Conservation (phyloP, 2,329 filamentous ascomycete genomes). For the Penicillium sp. region DNA sequence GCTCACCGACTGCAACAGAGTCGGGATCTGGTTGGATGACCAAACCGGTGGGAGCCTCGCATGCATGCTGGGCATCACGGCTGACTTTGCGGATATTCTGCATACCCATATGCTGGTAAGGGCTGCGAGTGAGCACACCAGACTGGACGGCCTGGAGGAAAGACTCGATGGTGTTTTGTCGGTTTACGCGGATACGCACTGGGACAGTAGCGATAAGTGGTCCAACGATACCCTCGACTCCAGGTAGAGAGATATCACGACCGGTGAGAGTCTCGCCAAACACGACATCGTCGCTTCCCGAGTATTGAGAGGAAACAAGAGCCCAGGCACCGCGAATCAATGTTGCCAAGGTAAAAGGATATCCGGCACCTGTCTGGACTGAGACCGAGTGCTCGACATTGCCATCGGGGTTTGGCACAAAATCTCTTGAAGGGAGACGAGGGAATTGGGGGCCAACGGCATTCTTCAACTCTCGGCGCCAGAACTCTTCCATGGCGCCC, state of each 20-base stretch:
- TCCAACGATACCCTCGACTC: constrained; percentile 51
- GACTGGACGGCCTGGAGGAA: constrained; percentile 35
- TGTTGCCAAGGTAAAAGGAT: constrained; percentile 47
- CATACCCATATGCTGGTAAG: constrained; percentile 52
- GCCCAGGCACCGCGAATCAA: constrained; percentile 53
- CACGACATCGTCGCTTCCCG: constrained; percentile 47
- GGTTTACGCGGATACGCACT: constrained; percentile 42
- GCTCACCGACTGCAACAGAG: constrained; percentile 36
- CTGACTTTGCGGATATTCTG: constrained; percentile 50
- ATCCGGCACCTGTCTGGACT: constrained; percentile 24
- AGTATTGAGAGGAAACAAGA: constrained; percentile 47
- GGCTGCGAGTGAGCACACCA: constrained; percentile 38
- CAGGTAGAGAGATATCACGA: constrained; percentile 46
- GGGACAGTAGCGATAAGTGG: constrained; percentile 53
- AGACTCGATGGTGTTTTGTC: constrained; percentile 26
- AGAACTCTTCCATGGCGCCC: constrained; percentile 46
- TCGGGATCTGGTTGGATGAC: constrained; percentile 44
- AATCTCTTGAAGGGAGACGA: constrained; percentile 49
- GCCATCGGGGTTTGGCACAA: constrained; percentile 45
- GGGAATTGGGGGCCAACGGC: constrained; percentile 53
- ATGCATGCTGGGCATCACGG: constrained; percentile 39
- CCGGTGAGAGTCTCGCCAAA: constrained; percentile 54
- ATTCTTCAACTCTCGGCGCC: constrained; percentile 48
- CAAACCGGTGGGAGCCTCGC: constrained; percentile 36
- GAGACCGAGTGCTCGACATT: constrained; percentile 46